Conservation (phyloP, 805 yeast species). For the Candida tallmaniae region DNA sequence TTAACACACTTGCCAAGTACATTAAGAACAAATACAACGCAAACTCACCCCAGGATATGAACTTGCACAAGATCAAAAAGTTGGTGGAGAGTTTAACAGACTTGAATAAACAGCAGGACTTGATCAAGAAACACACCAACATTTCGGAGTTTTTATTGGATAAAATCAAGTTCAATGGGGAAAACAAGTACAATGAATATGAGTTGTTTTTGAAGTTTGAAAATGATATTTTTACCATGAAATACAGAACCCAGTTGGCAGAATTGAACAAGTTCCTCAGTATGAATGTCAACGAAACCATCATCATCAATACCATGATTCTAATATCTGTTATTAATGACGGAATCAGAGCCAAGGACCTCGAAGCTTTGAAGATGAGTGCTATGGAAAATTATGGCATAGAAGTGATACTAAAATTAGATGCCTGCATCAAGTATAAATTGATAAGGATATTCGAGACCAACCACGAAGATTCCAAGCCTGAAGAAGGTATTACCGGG, state of each 20-base stretch:
- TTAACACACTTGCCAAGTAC: constrained; percentile 66
- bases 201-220: constrained; percentile 55
- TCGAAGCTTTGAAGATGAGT: constrained; percentile 48
- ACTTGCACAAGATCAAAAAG: constrained; percentile 50
- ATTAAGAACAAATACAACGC: constrained; percentile 58
- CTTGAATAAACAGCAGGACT: constrained; percentile 62
- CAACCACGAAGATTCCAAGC: constrained; percentile 14
- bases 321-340: constrained; percentile 59
- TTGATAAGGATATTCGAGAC: constrained; percentile 35
- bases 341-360: constrained; percentile 67
- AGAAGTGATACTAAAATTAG: constrained; percentile 42
- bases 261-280: constrained; percentile 35
- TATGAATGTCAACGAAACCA: constrained; percentile 30
- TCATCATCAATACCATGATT: constrained; percentile 50
- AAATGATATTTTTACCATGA: constrained; percentile 58
- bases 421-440: constrained; percentile 45
- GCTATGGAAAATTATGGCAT: constrained; percentile 65
- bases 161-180: constrained; percentile 29
- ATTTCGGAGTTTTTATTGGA: constrained; percentile 64
- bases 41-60: constrained; percentile 13
- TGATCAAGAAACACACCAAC: constrained; percentile 66
- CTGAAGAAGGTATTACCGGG: constrained; percentile 30
- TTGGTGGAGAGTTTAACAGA: constrained; percentile 68
- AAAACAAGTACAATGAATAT: constrained; percentile 27
- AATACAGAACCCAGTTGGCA: constrained; percentile 28